phyloP scores from a whole-genome alignment of 202 grass and related monocot genomes.

The Brachypodium distachyon region DNA sequence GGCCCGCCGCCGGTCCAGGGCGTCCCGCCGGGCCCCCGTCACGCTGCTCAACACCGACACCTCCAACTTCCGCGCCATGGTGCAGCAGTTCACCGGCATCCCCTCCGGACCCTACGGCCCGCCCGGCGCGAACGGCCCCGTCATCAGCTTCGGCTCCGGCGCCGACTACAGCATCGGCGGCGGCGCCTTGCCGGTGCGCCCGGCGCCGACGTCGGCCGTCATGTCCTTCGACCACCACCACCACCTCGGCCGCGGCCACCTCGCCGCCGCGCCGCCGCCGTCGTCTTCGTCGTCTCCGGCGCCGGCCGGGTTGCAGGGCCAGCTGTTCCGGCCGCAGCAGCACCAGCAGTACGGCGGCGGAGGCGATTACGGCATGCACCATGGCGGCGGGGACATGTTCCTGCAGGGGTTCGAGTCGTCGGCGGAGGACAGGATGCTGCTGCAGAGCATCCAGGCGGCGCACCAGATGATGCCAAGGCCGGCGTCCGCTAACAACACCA shows the following conservation, averaged over 20 bases:
- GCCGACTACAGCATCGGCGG: not conserved
- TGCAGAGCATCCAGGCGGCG: slow-evolving; percentile 42
- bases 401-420: slow-evolving; percentile 36
- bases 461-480: slow-evolving; percentile 55
- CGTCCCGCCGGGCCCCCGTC: slow-evolving; percentile 66
- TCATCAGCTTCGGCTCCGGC: slow-evolving; percentile 36
- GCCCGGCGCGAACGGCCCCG: not conserved
- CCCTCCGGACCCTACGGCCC: slow-evolving; percentile 40
- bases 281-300: too few species aligned
- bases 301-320: slow-evolving; percentile 30
- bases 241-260: not conserved
- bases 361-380: slow-evolving; percentile 3
- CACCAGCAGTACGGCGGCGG: not conserved
- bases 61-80: slow-evolving; percentile 91
- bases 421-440: slow-evolving; percentile 40
- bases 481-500: slow-evolving; percentile 43
- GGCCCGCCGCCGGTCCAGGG: slow-evolving; percentile 40
- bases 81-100: slow-evolving; percentile 98
- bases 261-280: slow-evolving; percentile 33
- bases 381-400: slow-evolving; percentile 27
- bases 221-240: slow-evolving; percentile 51
- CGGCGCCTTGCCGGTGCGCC: slow-evolving; percentile 26
- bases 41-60: slow-evolving; percentile 96
- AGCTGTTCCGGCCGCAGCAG: slow-evolving; percentile 36
- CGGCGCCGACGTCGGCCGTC: slow-evolving; percentile 24